These are phyloP conservation scores for Pterocarpus santalinus DNA, from an alignment of 306 rosid genomes.

Conservation along the genomic window DNA sequence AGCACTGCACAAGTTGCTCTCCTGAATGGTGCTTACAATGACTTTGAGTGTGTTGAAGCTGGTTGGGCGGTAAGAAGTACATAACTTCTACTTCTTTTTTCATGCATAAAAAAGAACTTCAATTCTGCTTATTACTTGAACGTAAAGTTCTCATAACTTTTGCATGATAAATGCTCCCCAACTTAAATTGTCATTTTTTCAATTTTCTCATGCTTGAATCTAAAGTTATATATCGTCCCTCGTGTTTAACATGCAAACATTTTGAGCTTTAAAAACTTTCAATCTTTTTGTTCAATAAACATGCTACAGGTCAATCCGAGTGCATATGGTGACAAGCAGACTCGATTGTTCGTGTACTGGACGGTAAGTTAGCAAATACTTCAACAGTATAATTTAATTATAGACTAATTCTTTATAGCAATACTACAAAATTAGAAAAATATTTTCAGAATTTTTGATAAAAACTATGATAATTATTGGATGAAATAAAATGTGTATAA, in stretches of 20 bases:
- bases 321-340: slow-evolving; percentile 67
- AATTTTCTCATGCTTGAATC: background rate
- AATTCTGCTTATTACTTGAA: background rate
- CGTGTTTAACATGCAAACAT: slow-evolving; percentile 1
- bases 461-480: too few relatives aligned
- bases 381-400: background rate
- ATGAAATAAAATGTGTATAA: too few relatives aligned
- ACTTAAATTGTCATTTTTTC: slow-evolving; percentile 15
- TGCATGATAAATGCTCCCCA: slow-evolving; percentile 11
- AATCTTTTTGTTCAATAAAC: background rate
- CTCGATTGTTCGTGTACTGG: slow-evolving; percentile 72
- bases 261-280: background rate
- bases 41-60: slow-evolving; percentile 66
- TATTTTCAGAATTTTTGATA: too few relatives aligned
- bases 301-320: slow-evolving; percentile 66
- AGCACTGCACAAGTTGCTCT: slow-evolving; percentile 71
- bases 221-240: background rate
- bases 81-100: background rate
- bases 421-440: too few relatives aligned
- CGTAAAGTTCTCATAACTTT: slow-evolving; percentile 14
- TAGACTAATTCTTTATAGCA: too few relatives aligned
- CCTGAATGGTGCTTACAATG: slow-evolving; percentile 50
- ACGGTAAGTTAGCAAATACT: slow-evolving; percentile 59
- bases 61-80: slow-evolving; percentile 71
- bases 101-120: background rate